These are phyloP conservation scores for Apiospora kogelbergensis DNA, from an alignment of 2,329 filamentous ascomycete genomes.

Conservation along the genomic window DNA sequence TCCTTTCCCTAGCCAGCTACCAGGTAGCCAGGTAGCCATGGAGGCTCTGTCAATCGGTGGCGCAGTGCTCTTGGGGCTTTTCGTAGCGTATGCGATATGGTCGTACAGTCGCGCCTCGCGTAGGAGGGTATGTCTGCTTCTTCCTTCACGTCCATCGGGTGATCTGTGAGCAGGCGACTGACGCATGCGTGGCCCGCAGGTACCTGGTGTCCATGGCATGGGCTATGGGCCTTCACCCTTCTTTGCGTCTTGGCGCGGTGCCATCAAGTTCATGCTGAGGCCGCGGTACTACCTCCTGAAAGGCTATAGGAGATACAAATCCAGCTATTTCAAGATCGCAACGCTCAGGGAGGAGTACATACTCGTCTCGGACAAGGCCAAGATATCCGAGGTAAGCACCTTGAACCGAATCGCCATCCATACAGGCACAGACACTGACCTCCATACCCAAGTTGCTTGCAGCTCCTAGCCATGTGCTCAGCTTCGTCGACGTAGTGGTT, in stretches of 20 bases:
- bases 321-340: slow-evolving; percentile 7
- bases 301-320: not conserved
- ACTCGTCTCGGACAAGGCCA: slow-evolving; percentile 2
- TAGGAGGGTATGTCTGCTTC: not conserved
- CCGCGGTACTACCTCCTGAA: slow-evolving; percentile 7
- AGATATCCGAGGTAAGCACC: not conserved
- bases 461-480: not conserved
- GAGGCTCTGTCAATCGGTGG: not conserved
- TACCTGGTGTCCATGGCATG: slow-evolving; percentile 3
- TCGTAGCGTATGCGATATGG: not conserved
- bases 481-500: not conserved
- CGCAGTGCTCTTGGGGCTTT: not conserved
- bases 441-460: not conserved
- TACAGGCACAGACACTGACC: not conserved
- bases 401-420: not conserved
- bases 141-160: not conserved
- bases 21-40: not conserved
- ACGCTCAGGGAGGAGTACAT: not conserved
- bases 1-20: no score
- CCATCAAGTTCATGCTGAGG: slow-evolving; percentile 7
- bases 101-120: not conserved
- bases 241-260: slow-evolving; percentile 7
- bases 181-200: not conserved
- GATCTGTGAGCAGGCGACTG: not conserved
- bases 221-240: slow-evolving; percentile 4